Conservation (phyloP, 495 filamentous ascomycete species). For the Tuber melanosporum region DNA sequence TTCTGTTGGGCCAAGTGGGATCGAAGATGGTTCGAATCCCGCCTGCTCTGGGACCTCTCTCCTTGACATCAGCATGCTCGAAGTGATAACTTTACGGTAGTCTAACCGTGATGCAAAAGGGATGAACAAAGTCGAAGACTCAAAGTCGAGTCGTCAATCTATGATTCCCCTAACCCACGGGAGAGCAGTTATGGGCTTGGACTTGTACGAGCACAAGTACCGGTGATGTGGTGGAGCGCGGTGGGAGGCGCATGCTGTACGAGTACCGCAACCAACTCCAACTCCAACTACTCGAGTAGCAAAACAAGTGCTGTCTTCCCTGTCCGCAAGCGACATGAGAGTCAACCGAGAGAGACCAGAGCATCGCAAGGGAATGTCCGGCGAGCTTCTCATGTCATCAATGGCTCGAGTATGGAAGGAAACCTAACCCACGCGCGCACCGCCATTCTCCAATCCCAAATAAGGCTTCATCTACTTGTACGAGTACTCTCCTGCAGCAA, state of each 20-base stretch:
- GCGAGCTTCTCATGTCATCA: not conserved
- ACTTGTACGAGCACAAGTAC: not conserved
- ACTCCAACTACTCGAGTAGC: not conserved
- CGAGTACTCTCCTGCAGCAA: no score
- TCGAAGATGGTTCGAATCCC: not conserved
- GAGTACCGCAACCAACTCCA: not conserved
- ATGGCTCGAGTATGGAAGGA: not conserved
- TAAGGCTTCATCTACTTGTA: not conserved
- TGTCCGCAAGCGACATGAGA: not conserved
- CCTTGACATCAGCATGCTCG: not conserved
- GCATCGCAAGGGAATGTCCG: not conserved
- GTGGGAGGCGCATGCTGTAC: not conserved
- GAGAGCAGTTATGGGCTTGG: not conserved
- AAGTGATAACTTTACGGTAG: not conserved
- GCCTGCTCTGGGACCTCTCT: not conserved
- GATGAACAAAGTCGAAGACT: not conserved
- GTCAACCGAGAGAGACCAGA: not conserved
- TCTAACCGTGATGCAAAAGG: not conserved
- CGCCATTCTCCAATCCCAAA: not conserved
- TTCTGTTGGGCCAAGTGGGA: not conserved
- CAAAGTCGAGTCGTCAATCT: not conserved
- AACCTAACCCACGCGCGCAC: not conserved
- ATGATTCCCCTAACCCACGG: not conserved
- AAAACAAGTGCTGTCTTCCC: not conserved
- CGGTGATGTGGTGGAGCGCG: not conserved